These are phyloP conservation scores for Talaromyces islandicus DNA, from an alignment of 2,329 filamentous ascomycete species.

Conservation along the genomic window DNA sequence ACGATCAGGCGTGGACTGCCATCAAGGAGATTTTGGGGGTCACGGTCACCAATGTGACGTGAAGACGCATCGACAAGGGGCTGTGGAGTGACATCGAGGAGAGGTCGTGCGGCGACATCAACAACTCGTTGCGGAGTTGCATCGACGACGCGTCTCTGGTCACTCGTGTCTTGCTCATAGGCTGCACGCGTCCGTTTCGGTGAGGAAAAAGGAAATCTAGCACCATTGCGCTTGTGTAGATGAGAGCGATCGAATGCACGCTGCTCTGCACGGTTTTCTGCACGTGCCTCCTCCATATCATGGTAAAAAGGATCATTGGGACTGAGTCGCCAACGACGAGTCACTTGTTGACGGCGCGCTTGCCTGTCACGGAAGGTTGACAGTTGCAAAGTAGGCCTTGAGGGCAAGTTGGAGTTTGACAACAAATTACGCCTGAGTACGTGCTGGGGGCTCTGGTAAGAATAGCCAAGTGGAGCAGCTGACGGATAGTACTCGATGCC, in stretches of 20 bases:
- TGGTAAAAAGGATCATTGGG: neutral
- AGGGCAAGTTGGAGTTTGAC: neutral
- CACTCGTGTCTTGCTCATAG: neutral
- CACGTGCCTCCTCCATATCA: neutral
- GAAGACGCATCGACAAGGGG: neutral
- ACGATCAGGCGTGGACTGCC: neutral
- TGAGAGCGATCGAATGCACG: neutral
- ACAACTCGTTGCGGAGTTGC: neutral
- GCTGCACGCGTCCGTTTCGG: neutral
- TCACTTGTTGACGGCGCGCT: neutral
- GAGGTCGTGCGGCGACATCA: neutral
- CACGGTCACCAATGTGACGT: neutral
- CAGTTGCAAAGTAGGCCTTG: neutral
- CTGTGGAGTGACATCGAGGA: neutral
- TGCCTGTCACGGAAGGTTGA: neutral
- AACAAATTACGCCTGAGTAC: neutral
- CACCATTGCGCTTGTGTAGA: neutral
- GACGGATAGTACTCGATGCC: neutral
- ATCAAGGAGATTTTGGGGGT: neutral
- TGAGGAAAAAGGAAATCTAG: neutral
- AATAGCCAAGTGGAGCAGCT: neutral
- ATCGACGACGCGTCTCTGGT: neutral
- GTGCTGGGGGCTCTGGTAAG: neutral
- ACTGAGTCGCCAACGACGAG: neutral
- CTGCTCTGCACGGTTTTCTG: neutral